Conservation (phyloP, 1,284 basidiomycete species). For the Puccinia coronata region DNA sequence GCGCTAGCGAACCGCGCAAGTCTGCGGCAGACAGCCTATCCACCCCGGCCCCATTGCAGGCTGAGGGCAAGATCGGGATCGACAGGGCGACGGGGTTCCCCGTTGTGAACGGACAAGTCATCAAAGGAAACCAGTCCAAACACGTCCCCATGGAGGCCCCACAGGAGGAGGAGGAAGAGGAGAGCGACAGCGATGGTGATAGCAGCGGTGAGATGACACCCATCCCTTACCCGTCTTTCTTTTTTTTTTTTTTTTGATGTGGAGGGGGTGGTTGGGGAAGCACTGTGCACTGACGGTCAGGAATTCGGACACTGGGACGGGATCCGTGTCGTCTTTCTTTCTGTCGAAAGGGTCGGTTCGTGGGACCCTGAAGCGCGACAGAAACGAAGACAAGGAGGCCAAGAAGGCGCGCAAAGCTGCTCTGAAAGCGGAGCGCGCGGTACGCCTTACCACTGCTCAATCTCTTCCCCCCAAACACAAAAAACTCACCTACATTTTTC, state of each 20-base stretch:
- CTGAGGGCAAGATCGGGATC: constrained; percentile 68
- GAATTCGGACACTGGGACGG: too few relatives aligned
- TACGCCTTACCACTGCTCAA: too few relatives aligned
- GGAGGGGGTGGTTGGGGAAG: neutral
- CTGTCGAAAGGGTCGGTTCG: constrained; percentile 41
- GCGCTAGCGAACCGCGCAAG: neutral
- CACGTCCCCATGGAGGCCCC: constrained; percentile 4
- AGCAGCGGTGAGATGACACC: constrained; percentile 5
- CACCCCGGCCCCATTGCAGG: constrained; percentile 55
- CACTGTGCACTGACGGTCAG: too few relatives aligned
- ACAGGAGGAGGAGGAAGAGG: constrained; percentile 48
- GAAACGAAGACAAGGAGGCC: constrained; percentile 79
- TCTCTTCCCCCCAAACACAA: constrained; percentile 21
- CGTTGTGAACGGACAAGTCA: constrained; percentile 60
- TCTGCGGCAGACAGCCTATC: neutral
- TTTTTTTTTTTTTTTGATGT: too few relatives aligned
- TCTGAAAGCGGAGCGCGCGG: constrained; percentile 76
- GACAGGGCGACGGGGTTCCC: constrained; percentile 77
- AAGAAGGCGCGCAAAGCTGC: constrained; percentile 84
- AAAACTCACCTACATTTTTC: neutral
- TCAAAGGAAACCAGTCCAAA: constrained; percentile 8
- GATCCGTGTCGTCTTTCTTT: too few relatives aligned
- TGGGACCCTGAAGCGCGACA: constrained; percentile 67
- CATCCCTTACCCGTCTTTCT: neutral
- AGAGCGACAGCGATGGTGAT: constrained; percentile 51